Conservation (phyloP, 2,329 filamentous ascomycete genomes). For the Colletotrichum destructivum region DNA sequence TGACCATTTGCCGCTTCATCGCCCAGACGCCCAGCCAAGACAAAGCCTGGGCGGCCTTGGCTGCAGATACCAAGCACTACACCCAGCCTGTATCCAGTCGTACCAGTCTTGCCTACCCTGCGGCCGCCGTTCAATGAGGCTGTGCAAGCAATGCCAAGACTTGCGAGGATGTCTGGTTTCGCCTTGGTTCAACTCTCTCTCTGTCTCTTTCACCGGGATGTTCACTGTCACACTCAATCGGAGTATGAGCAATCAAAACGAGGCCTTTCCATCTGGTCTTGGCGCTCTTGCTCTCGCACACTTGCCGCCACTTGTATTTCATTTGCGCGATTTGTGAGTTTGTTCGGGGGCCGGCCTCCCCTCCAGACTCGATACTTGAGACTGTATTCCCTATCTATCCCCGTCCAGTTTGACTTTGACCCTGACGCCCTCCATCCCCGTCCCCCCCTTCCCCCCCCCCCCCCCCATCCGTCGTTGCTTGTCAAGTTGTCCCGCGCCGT, state of each 20-base stretch:
- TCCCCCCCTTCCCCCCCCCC: too few species aligned
- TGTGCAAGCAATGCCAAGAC: conserved; percentile 41
- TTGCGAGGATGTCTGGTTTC: conserved; percentile 37
- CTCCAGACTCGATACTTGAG: too few species aligned
- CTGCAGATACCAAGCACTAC: conserved; percentile 39
- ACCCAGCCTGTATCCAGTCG: conserved; percentile 21
- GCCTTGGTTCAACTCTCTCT: conserved; percentile 37
- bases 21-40: conserved; percentile 37
- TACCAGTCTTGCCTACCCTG: conserved; percentile 17
- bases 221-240: conserved; percentile 17
- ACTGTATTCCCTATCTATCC: conserved; percentile 20
- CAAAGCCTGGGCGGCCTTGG: conserved; percentile 38
- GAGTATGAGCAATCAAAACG: conserved; percentile 33
- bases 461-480: conserved; percentile 11
- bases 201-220: conserved; percentile 12
- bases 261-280: conserved; percentile 29
- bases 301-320: conserved; percentile 24
- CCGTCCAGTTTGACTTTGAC: conserved; percentile 29
- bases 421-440: conserved; percentile 1
- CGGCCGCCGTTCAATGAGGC: conserved; percentile 38
- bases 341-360: not conserved
- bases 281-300: conserved; percentile 28
- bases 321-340: conserved; percentile 38
- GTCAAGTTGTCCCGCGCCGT: conserved; percentile 24
- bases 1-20: conserved; percentile 38